Evolutionary conservation across 2,329 filamentous ascomycete genomes (phyloP).

Genomic region (Sordariomycetes sp.): DNA sequence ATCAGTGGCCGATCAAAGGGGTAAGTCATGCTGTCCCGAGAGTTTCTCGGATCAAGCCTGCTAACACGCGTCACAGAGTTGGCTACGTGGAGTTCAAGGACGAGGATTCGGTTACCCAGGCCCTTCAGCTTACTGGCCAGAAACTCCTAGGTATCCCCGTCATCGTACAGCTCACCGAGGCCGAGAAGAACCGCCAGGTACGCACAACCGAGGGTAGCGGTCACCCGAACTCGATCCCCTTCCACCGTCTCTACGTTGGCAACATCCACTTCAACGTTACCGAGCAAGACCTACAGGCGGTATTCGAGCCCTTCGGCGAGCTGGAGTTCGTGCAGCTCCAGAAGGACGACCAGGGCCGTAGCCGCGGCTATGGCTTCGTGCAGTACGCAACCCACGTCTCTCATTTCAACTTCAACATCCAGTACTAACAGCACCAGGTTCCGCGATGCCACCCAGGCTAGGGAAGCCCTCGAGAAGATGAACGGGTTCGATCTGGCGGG

Average conservation of each 20-base stretch:
- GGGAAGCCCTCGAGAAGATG: conserved; percentile 96
- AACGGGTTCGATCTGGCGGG: conserved; percentile 97
- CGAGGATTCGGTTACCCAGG: conserved; percentile 84
- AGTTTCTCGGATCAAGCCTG: conserved; percentile 5
- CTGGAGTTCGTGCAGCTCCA: conserved; percentile 96
- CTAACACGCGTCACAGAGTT: conserved; percentile 51
- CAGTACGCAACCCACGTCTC: conserved; percentile 53
- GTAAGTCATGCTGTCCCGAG: conserved; percentile 36
- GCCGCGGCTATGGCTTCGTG: conserved; percentile 94
- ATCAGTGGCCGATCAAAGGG: conserved; percentile 96
- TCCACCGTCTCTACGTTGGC: conserved; percentile 95
- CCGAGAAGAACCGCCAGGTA: conserved; percentile 96
- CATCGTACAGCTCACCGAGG: conserved; percentile 95
- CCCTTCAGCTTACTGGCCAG: conserved; percentile 96
- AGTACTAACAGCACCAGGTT: conserved; percentile 48
- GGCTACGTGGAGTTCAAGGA: conserved; percentile 98
- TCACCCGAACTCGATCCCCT: conserved; percentile 75
- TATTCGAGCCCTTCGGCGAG: conserved; percentile 96
- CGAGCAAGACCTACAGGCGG: conserved; percentile 86
- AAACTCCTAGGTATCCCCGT: conserved; percentile 97
- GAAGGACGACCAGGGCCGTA: conserved; percentile 83
- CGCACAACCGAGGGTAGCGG: conserved; percentile 61
- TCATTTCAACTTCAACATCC: not conserved
- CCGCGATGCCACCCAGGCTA: conserved; percentile 77
- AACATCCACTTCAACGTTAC: conserved; percentile 99